Evolutionary conservation across 2,329 filamentous ascomycete species (phyloP).

Genomic region (Ophiocordyceps camponoti-rufipedis): DNA sequence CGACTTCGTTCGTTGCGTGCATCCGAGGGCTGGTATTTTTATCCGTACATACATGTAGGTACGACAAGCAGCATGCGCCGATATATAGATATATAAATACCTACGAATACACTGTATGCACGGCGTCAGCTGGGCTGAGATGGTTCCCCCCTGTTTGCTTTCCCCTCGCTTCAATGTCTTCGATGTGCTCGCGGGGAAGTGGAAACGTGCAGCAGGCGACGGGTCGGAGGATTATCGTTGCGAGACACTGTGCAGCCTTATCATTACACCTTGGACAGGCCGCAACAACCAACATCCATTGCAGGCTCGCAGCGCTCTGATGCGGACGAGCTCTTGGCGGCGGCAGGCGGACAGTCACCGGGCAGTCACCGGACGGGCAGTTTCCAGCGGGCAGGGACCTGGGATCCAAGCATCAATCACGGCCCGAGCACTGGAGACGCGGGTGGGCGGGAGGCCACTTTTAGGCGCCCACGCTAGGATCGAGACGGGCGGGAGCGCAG

Average conservation of each 20-base stretch:
- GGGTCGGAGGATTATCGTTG: background rate
- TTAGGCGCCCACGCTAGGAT: background rate
- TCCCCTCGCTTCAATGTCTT: background rate
- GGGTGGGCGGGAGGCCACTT: background rate
- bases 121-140: background rate
- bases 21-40: background rate
- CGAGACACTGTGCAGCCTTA: background rate
- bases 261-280: no score
- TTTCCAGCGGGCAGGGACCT: no score
- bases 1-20: no score
- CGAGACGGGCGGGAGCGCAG: background rate
- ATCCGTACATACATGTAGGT: no score
- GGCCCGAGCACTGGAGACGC: background rate
- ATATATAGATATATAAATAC: background rate
- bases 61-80: background rate
- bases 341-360: no score
- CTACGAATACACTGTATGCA: background rate
- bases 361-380: no score
- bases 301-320: no score
- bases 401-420: no score
- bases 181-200: background rate
- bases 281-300: no score
- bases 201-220: background rate
- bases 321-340: background rate
- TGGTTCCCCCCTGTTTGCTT: background rate